Evolutionary conservation across 108 stramenopile genomes (phyloP), one percentile per base, ranked within the genome.

Genomic region (Chaetoceros muelleri): DNA sequence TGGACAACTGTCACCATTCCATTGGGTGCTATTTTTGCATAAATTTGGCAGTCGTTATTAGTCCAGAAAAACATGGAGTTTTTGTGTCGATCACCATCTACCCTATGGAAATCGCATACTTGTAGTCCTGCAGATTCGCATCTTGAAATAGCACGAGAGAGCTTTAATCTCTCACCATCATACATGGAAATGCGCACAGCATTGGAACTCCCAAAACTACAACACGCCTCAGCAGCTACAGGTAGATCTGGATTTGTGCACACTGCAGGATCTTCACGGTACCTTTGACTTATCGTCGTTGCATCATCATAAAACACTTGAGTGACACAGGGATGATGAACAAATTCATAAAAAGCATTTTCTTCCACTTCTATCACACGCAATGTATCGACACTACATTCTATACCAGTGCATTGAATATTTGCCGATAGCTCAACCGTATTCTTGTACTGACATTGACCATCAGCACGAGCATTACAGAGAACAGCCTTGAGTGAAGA

Each of bases 1-100:
- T 82, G 76, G 3, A 86, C 81, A n/a, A 78, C 52, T 1, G 70
- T 74, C 16, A 86, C 69, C 55, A 62, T 51, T 1, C 85, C 85
- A 13, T 64, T 55, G 5, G 61, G 40, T 60, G 70, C 67, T 44
- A 87, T 69, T 57, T 83, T 80, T 0, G 64, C 82, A 48, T 58
- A 58, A 24, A 84, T 48, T 16, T 31, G 18, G 49, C 86, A 87
- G 2, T 40, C 31, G 28, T 65, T 55, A 17, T 56, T 66, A 22
- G 71, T 67, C 85, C 85, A 87, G 20, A 57, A 1, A 10, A 10
- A 40, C 34, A 40, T 10, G 34, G 40, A 70, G 30, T 54, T 29
- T 3, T 54, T 54, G 34, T 5, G 5, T 5, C 34, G 34, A 40
- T 40, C 34, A 40, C 24, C 25, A 51, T 24, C 49, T 16, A 51